Percentiles rank a stretch among this genome's conserved stretches.
phyloP scores from a whole-genome alignment of 495 filamentous ascomycete species.

The Xylaria longipes region DNA sequence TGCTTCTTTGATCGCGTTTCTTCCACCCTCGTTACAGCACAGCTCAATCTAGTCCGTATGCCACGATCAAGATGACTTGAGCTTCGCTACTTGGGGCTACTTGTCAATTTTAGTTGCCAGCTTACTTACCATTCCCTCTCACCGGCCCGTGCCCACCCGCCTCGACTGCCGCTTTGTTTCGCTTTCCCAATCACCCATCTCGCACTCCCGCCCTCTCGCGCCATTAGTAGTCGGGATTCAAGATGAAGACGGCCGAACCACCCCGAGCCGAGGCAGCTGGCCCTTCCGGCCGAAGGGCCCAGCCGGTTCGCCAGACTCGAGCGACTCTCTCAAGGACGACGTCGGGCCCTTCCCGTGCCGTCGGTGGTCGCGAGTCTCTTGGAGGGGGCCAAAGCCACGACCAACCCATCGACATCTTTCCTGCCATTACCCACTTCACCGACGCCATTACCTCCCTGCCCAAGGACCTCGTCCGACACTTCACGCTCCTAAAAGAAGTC shows the following conservation, averaged over 20 bases:
- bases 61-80: constrained; percentile 43
- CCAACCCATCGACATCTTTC: constrained; percentile 74
- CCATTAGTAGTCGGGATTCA: constrained; percentile 21
- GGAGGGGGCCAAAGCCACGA: constrained; percentile 49
- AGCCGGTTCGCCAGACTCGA: constrained; percentile 66
- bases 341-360: constrained; percentile 49
- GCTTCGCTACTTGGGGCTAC: constrained; percentile 38
- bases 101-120: constrained; percentile 29
- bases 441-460: constrained; percentile 92
- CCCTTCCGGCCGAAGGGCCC: constrained; percentile 60
- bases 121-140: constrained; percentile 26
- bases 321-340: constrained; percentile 58
- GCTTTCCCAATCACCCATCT: constrained; percentile 11
- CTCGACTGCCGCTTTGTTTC: constrained; percentile 25
- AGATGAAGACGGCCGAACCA: constrained; percentile 61
- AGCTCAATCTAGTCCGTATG: constrained; percentile 27
- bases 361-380: constrained; percentile 48
- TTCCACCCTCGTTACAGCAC: constrained; percentile 27
- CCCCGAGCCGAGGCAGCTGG: constrained; percentile 47
- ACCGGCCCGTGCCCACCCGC: background rate
- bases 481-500: constrained; percentile 93
- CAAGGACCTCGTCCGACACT: constrained; percentile 92
- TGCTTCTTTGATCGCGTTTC: constrained; percentile 29
- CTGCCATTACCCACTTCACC: constrained; percentile 91
- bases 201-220: constrained; percentile 19